phyloP scores from a whole-genome alignment of 352 stramenopile species.

The Phytophthora lateralis region DNA sequence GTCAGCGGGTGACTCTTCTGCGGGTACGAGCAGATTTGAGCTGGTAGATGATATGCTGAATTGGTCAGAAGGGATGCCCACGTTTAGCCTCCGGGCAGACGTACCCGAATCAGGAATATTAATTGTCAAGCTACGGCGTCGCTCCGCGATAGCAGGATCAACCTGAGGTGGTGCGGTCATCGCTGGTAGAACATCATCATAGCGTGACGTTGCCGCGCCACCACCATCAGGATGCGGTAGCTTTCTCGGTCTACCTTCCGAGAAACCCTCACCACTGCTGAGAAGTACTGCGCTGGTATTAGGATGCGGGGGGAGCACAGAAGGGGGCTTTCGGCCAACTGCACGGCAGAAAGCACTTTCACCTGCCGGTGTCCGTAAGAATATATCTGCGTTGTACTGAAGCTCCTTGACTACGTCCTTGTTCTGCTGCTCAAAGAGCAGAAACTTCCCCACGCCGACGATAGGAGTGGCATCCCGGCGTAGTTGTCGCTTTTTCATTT shows the following conservation, averaged over 20 bases:
- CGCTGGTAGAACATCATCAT: constrained; percentile 38
- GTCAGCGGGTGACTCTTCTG: constrained; percentile 76
- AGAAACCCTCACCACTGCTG: constrained; percentile 6
- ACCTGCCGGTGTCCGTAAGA: constrained; percentile 63
- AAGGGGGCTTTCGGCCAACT: constrained; percentile 66
- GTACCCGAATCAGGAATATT: constrained; percentile 32
- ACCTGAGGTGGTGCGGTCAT: constrained; percentile 11
- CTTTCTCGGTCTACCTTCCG: constrained; percentile 22
- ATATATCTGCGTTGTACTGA: constrained; percentile 89
- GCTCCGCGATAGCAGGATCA: constrained; percentile 23
- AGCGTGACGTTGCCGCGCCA: constrained; percentile 17
- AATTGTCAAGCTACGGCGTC: constrained; percentile 31
- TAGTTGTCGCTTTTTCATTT: constrained; percentile 74
- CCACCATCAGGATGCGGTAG: constrained; percentile 2
- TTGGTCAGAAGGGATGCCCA: constrained; percentile 43
- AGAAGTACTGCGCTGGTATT: constrained; percentile 21
- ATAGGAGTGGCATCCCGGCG: constrained; percentile 72
- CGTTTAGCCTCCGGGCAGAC: constrained; percentile 26
- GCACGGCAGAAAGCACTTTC: constrained; percentile 79
- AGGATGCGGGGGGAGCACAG: constrained; percentile 46
- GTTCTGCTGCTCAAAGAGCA: constrained; percentile 91
- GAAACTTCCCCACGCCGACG: constrained; percentile 76
- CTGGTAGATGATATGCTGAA: constrained; percentile 42
- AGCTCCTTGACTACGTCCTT: constrained; percentile 92
- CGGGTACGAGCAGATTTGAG: constrained; percentile 66